Evolutionary conservation across 352 stramenopile species (phyloP).

Genomic region (Albugo candida): DNA sequence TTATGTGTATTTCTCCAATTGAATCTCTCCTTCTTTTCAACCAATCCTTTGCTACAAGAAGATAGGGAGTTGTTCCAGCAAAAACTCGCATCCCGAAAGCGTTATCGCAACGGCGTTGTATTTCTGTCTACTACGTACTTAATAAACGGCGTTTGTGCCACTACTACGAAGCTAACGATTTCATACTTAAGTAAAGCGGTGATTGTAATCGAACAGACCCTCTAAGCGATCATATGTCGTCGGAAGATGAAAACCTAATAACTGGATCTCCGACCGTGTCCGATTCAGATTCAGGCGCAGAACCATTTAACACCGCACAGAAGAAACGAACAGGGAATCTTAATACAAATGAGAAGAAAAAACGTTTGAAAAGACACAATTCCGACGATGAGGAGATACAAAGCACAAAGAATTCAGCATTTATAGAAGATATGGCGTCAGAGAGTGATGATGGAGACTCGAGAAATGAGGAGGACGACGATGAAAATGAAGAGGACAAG

Average conservation of each 20-base stretch:
- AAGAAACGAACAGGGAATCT: constrained; percentile 66
- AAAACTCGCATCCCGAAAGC: too few relatives aligned
- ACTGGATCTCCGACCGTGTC: constrained; percentile 61
- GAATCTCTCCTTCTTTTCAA: too few relatives aligned
- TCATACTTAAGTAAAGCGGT: too few relatives aligned
- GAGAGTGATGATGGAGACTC: constrained; percentile 55
- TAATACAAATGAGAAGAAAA: constrained; percentile 23
- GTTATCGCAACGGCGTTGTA: too few relatives aligned
- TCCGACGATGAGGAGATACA: constrained; percentile 30
- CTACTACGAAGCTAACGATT: too few relatives aligned
- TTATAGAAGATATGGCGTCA: constrained; percentile 79
- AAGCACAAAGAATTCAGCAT: constrained; percentile 6
- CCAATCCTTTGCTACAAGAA: too few relatives aligned
- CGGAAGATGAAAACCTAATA: constrained; percentile 41
- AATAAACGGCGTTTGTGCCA: too few relatives aligned
- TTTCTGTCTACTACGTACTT: too few relatives aligned
- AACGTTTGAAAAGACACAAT: constrained; percentile 37
- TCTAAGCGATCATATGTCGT: too few relatives aligned
- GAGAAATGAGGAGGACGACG: constrained; percentile 33
- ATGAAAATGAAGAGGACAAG: constrained; percentile 71
- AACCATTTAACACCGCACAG: constrained; percentile 18
- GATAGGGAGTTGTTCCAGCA: too few relatives aligned
- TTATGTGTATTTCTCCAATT: too few relatives aligned
- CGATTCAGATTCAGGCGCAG: constrained; percentile 58
- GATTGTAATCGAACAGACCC: too few relatives aligned